Evolutionary conservation across 1,284 basidiomycete genomes (phyloP).

Genomic region (Blastosporella zonata): DNA sequence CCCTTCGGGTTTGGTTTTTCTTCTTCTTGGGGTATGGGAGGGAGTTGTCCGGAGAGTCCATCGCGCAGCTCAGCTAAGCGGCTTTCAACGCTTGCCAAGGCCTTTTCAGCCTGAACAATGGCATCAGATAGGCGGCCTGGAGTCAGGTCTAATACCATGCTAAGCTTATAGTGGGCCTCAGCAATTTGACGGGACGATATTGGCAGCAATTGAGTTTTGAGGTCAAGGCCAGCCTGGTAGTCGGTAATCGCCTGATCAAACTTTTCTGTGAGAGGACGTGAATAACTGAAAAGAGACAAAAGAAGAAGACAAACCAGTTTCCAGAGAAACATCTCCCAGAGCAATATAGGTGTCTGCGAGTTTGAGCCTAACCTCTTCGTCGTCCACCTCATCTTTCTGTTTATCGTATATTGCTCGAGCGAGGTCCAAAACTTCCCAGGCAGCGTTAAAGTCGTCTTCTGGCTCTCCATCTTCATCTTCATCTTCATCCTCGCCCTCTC

Average conservation of each 20-base stretch:
- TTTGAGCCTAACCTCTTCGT: constrained; percentile 65
- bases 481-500: constrained; percentile 45
- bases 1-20: constrained; percentile 51
- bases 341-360: constrained; percentile 83
- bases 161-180: constrained; percentile 87
- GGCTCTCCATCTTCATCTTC: constrained; percentile 69
- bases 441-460: constrained; percentile 92
- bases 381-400: constrained; percentile 47
- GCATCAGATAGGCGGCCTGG: constrained; percentile 77
- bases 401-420: constrained; percentile 82
- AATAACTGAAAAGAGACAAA: constrained; percentile 6
- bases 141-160: constrained; percentile 85
- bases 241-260: constrained; percentile 88
- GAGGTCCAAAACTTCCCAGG: constrained; percentile 90
- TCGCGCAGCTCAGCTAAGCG: constrained; percentile 64
- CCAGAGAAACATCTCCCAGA: constrained; percentile 85
- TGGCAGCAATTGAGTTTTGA: constrained; percentile 73
- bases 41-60: constrained; percentile 43
- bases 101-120: constrained; percentile 75
- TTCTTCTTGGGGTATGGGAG: constrained; percentile 27
- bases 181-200: constrained; percentile 82
- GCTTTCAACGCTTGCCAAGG: constrained; percentile 70
- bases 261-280: constrained; percentile 60
- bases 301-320: constrained; percentile 61
- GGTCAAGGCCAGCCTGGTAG: constrained; percentile 68